These are phyloP conservation scores for Metschnikowia drakensbergensis DNA, from an alignment of 805 yeast genomes.

Conservation along the genomic window DNA sequence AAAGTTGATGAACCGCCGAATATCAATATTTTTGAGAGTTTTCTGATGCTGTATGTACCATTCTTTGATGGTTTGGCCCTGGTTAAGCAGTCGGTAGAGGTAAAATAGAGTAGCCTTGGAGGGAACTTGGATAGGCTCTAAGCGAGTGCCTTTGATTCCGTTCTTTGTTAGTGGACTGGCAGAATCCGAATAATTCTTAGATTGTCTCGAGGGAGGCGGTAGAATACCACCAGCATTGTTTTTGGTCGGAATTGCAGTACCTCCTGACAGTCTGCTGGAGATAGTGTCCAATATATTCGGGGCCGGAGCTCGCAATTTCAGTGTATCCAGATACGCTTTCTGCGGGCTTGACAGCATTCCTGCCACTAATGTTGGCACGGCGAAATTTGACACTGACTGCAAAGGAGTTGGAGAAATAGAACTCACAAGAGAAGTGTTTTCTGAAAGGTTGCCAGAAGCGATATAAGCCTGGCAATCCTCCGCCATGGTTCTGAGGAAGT, in stretches of 20 bases:
- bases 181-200: slow-evolving; percentile 3
- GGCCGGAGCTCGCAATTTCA: slow-evolving; percentile 5
- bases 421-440: background rate
- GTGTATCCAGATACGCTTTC: background rate
- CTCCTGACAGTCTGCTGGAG: background rate
- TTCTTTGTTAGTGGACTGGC: slow-evolving; percentile 12
- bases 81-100: slow-evolving; percentile 73
- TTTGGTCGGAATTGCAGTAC: background rate
- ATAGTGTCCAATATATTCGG: background rate
- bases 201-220: background rate
- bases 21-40: slow-evolving; percentile 62
- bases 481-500: slow-evolving; percentile 62
- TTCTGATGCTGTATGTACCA: slow-evolving; percentile 75
- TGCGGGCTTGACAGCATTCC: slow-evolving; percentile 1
- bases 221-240: background rate
- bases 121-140: slow-evolving; percentile 39
- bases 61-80: slow-evolving; percentile 69
- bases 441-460: slow-evolving; percentile 30
- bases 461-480: slow-evolving; percentile 85
- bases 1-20: slow-evolving; percentile 79
- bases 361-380: background rate
- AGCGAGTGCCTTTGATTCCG: background rate
- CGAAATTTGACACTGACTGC: background rate
- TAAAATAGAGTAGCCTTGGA: slow-evolving; percentile 64
- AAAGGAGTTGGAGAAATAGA: background rate